phyloP scores from a whole-genome alignment of 805 yeast genomes.

The Candida loeiensis region DNA sequence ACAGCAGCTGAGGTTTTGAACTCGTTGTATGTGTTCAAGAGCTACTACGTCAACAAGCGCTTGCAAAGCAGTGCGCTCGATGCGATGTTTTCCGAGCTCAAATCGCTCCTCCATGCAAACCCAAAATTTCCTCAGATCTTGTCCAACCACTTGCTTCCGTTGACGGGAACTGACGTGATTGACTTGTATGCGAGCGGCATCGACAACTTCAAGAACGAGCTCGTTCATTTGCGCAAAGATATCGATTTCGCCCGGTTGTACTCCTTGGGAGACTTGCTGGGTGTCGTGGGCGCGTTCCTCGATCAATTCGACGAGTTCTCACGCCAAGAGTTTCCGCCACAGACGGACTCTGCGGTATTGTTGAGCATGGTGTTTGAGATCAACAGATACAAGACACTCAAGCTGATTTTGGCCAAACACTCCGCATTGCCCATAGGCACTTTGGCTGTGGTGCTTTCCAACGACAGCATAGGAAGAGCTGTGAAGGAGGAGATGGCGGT shows the following conservation, averaged over 20 bases:
- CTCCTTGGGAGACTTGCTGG: constrained; percentile 16
- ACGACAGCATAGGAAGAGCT: constrained; percentile 5
- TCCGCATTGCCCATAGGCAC: constrained; percentile 10
- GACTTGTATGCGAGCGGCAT: constrained; percentile 17
- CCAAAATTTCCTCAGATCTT: constrained; percentile 19
- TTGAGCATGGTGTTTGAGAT: constrained; percentile 17
- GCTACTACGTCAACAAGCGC: constrained; percentile 16
- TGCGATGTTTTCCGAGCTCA: constrained; percentile 20
- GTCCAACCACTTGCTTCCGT: constrained; percentile 17
- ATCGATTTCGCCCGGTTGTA: constrained; percentile 16
- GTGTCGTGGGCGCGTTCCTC: constrained; percentile 10
- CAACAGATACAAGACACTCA: constrained; percentile 23
- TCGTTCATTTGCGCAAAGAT: constrained; percentile 19
- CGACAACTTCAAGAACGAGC: constrained; percentile 19
- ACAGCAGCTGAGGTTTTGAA: constrained; percentile 25
- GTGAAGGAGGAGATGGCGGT: constrained; percentile 2
- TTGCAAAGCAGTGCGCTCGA: constrained; percentile 12
- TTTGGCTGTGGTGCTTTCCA: constrained; percentile 11
- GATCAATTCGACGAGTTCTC: constrained; percentile 17
- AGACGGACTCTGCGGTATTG: constrained; percentile 1
- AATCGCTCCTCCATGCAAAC: constrained; percentile 14
- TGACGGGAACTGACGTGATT: constrained; percentile 10
- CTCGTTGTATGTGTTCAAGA: constrained; percentile 25
- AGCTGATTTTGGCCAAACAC: constrained; percentile 15
- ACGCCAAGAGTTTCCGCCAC: constrained; percentile 1